Evolutionary conservation across 192 early-diverging fungal genomes (phyloP).

Genomic region (Coemansia sp.): DNA sequence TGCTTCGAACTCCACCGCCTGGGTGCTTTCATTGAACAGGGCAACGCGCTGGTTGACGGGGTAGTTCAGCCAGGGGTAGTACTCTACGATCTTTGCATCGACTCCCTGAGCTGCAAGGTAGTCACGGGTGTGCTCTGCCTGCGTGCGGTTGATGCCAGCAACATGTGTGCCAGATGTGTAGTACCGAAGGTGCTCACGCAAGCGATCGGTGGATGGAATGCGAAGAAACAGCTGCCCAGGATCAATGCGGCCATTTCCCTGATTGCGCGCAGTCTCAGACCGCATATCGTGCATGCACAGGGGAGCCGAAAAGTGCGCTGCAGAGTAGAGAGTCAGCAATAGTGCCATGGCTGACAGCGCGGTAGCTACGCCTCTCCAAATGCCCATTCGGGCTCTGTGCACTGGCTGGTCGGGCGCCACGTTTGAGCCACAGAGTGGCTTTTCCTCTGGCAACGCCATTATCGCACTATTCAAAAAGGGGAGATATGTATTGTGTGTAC

Average conservation of each 20-base stretch:
- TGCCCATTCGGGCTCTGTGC: not conserved
- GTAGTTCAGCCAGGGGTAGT: constrained; percentile 58
- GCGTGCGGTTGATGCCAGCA: constrained; percentile 54
- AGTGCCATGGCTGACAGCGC: constrained; percentile 7
- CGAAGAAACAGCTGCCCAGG: constrained; percentile 38
- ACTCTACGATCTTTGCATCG: constrained; percentile 56
- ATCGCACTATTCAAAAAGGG: not conserved
- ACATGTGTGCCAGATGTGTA: constrained; percentile 58
- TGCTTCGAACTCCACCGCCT: constrained; percentile 54
- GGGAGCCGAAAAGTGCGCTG: not conserved
- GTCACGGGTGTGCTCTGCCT: constrained; percentile 55
- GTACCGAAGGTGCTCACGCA: constrained; percentile 50
- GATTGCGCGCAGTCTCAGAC: not conserved
- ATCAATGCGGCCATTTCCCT: constrained; percentile 20
- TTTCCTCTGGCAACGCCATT: not conserved
- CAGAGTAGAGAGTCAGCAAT: constrained; percentile 8
- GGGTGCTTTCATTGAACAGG: constrained; percentile 47
- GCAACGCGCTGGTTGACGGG: constrained; percentile 53
- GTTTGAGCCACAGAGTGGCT: not conserved
- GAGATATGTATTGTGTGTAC: not conserved
- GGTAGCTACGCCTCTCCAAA: not conserved
- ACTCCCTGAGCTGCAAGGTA: constrained; percentile 52
- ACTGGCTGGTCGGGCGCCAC: not conserved
- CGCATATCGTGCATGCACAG: constrained; percentile 5
- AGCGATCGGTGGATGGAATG: constrained; percentile 37